Percentiles rank a stretch among this genome's conserved stretches.
Conservation (phyloP, 305 asterid genomes). For the Ajuga reptans region DNA sequence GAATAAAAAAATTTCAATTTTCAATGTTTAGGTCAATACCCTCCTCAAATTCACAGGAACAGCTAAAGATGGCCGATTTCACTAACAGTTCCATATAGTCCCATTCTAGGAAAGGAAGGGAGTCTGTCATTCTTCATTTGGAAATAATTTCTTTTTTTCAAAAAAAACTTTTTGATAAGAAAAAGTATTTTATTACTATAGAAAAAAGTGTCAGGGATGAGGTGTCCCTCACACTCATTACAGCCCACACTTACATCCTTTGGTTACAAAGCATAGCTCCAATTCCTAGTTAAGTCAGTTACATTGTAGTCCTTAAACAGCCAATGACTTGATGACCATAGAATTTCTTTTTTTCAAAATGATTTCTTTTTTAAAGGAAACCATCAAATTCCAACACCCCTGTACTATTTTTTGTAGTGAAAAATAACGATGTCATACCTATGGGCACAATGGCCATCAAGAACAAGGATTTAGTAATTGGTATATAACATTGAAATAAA, state of each 20-base stretch:
- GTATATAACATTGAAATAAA: background rate
- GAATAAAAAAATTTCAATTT: background rate
- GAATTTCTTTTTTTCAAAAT: too few relatives aligned
- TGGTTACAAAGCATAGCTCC: too few relatives aligned
- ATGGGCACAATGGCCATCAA: background rate
- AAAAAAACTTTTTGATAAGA: too few relatives aligned
- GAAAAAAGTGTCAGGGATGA: too few relatives aligned
- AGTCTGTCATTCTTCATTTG: background rate
- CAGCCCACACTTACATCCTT: too few relatives aligned
- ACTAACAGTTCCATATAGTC: background rate
- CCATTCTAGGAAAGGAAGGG: background rate
- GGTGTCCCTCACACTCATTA: too few relatives aligned
- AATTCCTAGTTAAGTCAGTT: too few relatives aligned
- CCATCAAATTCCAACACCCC: background rate
- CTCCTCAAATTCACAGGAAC: background rate
- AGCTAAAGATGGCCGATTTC: background rate
- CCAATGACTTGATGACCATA: too few relatives aligned
- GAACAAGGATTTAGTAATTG: background rate
- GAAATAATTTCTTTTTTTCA: background rate
- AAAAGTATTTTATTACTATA: too few relatives aligned
- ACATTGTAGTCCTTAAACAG: too few relatives aligned
- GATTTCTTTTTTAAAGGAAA: too few relatives aligned
- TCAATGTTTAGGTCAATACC: background rate
- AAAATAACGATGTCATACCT: background rate
- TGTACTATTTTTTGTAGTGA: background rate